A percentile compares a stretch with the other conserved stretches of the same genome.
phyloP scores from a whole-genome alignment of 2,329 filamentous ascomycete species.

The Beauveria bassiana region DNA sequence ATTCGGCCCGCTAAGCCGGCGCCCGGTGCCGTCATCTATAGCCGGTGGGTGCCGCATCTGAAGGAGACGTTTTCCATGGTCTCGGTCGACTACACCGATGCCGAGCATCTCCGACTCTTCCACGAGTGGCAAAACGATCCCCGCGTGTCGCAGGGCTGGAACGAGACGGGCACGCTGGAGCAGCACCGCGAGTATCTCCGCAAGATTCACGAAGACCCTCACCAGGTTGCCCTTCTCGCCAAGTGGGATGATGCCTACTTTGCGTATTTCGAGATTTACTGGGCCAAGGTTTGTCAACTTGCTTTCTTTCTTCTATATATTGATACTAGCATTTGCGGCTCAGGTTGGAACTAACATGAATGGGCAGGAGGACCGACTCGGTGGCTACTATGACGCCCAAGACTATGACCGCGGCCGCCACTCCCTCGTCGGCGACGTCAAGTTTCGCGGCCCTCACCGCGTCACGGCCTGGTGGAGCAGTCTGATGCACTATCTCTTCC shows the following conservation, averaged over 20 bases:
- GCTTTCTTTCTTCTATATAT: too few species aligned
- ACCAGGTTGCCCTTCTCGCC: conserved; percentile 62
- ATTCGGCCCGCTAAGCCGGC: conserved; percentile 63
- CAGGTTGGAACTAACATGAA: not conserved
- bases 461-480: conserved; percentile 55
- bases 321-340: too few species aligned
- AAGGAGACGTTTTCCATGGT: conserved; percentile 71
- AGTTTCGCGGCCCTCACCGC: conserved; percentile 52
- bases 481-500: conserved; percentile 55
- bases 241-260: conserved; percentile 64
- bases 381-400: conserved; percentile 46
- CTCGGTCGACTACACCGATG: conserved; percentile 59
- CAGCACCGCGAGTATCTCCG: conserved; percentile 66
- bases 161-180: conserved; percentile 67
- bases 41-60: conserved; percentile 69
- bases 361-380: conserved; percentile 44
- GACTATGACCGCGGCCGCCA: conserved; percentile 53
- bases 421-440: conserved; percentile 50
- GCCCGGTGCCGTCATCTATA: conserved; percentile 65
- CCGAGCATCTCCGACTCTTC: conserved; percentile 61
- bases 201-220: conserved; percentile 61
- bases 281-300: conserved; percentile 45
- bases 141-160: conserved; percentile 72
- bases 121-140: conserved; percentile 80
- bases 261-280: conserved; percentile 75